Percentiles rank a stretch among this genome's conserved stretches.
phyloP scores from a whole-genome alignment of 164 flowering plant genomes.

The Vitis cinerea region DNA sequence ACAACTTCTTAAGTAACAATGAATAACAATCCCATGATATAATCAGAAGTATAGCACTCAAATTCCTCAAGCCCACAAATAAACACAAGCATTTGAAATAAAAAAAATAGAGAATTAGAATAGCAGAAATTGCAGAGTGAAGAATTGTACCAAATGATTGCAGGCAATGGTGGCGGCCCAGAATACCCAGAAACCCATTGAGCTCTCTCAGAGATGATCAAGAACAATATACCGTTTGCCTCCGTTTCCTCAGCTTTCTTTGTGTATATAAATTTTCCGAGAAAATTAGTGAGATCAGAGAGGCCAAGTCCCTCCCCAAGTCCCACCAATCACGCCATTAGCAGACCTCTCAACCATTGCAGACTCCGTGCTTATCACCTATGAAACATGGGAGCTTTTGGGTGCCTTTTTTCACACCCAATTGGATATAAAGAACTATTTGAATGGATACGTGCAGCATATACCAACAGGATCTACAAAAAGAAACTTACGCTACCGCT shows the following conservation, averaged over 20 bases:
- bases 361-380: background rate
- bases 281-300: conserved; percentile 25
- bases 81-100: background rate
- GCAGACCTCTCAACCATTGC: conserved; percentile 36
- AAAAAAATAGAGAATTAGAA: background rate
- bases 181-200: too few species aligned
- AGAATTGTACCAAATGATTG: conserved; percentile 14
- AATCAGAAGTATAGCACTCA: too few species aligned
- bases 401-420: background rate
- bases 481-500: background rate
- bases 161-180: too few species aligned
- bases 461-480: conserved; percentile 30
- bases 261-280: background rate
- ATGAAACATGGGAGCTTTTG: background rate
- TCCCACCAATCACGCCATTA: conserved; percentile 42
- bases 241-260: too few species aligned
- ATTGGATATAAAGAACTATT: background rate
- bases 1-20: too few species aligned
- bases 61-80: background rate
- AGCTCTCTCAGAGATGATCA: background rate
- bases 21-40: too few species aligned
- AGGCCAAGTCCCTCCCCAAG: conserved; percentile 45
- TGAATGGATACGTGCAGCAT: conserved; percentile 10
- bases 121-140: background rate
- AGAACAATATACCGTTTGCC: background rate